phyloP scores from a whole-genome alignment of 2,329 filamentous ascomycete genomes.

The Fusarium setosum region DNA sequence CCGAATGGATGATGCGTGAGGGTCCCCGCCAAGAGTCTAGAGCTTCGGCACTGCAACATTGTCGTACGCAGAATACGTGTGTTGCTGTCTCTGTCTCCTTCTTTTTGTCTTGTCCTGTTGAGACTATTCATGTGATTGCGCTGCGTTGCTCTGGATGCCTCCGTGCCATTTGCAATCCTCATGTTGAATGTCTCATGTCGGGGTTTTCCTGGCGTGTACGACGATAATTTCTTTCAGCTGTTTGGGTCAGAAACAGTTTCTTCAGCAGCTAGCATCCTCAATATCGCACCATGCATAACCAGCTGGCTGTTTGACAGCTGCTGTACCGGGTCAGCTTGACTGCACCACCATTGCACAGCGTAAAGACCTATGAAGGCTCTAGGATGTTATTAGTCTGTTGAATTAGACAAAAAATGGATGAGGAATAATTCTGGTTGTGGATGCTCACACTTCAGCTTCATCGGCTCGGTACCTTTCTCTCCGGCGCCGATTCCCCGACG shows the following conservation, averaged over 20 bases:
- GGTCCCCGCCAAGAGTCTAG: neutral
- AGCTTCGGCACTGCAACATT: too few relatives aligned
- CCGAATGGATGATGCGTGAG: conserved; percentile 24
- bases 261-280: neutral
- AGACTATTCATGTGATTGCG: neutral
- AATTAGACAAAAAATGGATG: too few relatives aligned
- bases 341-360: conserved; percentile 15
- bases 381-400: neutral
- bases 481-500: conserved; percentile 29
- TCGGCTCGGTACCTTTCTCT: conserved; percentile 8
- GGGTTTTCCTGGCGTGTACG: neutral
- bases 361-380: neutral
- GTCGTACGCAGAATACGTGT: too few relatives aligned
- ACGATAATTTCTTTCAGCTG: neutral
- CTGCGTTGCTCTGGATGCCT: neutral
- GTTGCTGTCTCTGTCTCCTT: neutral
- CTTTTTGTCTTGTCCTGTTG: neutral
- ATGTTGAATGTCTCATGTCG: neutral
- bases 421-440: too few relatives aligned
- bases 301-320: conserved; percentile 13
- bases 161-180: neutral
- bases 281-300: too few relatives aligned
- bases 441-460: too few relatives aligned
- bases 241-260: neutral
- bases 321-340: neutral